Evolutionary conservation across 1,139 yeast genomes (phyloP).

Genomic region (Magnusiomyces paraingens): DNA sequence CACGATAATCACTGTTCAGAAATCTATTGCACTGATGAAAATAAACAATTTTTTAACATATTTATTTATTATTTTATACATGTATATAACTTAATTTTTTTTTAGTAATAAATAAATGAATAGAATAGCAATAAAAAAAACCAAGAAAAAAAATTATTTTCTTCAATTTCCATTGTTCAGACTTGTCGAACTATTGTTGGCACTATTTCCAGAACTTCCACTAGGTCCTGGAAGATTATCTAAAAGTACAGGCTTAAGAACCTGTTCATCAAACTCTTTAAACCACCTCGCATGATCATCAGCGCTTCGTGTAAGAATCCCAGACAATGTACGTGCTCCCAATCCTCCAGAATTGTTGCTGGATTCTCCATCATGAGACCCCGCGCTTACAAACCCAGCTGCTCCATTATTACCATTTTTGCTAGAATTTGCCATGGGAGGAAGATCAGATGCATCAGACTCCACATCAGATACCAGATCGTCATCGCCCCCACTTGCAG

Average conservation of each 20-base stretch:
- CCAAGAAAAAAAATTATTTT: too few relatives aligned
- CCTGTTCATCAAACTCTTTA: slow-evolving; percentile 86
- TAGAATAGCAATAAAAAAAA: too few relatives aligned
- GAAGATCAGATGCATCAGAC: slow-evolving; percentile 26
- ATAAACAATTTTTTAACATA: too few relatives aligned
- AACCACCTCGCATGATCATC: slow-evolving; percentile 90
- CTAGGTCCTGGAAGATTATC: slow-evolving; percentile 38
- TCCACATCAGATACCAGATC: slow-evolving; percentile 24
- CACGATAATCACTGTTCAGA: too few relatives aligned
- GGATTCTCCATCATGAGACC: slow-evolving; percentile 4
- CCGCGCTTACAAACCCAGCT: too few relatives aligned
- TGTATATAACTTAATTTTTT: too few relatives aligned
- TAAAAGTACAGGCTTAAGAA: slow-evolving; percentile 88
- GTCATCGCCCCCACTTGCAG: slow-evolving; percentile 16
- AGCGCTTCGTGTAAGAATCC: slow-evolving; percentile 42
- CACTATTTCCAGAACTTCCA: slow-evolving; percentile 6
- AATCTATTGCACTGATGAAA: too few relatives aligned
- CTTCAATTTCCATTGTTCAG: too few relatives aligned
- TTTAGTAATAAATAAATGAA: too few relatives aligned
- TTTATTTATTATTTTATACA: too few relatives aligned
- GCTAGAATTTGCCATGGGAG: slow-evolving; percentile 27
- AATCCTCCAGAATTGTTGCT: slow-evolving; percentile 11
- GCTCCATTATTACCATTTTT: too few relatives aligned
- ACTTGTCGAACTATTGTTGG: neutral
- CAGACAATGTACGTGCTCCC: slow-evolving; percentile 27